A percentile compares a stretch with the other conserved stretches of the same genome.
These are phyloP conservation scores for Apiospora arundinis DNA, from an alignment of 2,329 filamentous ascomycete species.

Conservation along the genomic window DNA sequence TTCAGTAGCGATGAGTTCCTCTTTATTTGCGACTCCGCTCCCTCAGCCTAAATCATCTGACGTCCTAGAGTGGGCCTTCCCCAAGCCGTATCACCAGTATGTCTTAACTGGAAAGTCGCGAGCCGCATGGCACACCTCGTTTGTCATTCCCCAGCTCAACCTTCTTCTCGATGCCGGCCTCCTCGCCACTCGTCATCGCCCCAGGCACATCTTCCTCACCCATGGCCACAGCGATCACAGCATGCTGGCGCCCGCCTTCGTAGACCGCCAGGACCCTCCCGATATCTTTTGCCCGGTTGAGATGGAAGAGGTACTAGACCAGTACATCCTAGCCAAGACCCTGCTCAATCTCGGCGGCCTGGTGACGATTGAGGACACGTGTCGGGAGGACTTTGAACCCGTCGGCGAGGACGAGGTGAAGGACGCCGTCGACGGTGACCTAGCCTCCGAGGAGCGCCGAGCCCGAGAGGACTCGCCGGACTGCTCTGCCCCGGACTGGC, in stretches of 20 bases:
- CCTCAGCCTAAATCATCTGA: slow-evolving; percentile 50
- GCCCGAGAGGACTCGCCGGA: slow-evolving; percentile 1
- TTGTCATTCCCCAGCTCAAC: slow-evolving; percentile 56
- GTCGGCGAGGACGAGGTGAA: slow-evolving; percentile 24
- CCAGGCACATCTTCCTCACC: slow-evolving; percentile 57
- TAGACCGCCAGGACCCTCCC: slow-evolving; percentile 51
- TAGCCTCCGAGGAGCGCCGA: neutral
- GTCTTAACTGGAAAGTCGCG: slow-evolving; percentile 54
- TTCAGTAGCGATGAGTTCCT: neutral
- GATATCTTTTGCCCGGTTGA: slow-evolving; percentile 52
- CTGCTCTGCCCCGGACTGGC: neutral
- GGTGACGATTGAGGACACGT: slow-evolving; percentile 26
- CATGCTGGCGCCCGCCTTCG: slow-evolving; percentile 50
- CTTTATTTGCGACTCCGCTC: slow-evolving; percentile 51
- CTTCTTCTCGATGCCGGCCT: slow-evolving; percentile 57
- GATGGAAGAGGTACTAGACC: slow-evolving; percentile 47
- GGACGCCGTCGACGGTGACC: slow-evolving; percentile 32
- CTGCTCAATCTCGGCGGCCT: slow-evolving; percentile 50
- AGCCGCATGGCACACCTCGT: slow-evolving; percentile 59
- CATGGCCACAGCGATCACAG: slow-evolving; percentile 57
- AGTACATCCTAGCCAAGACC: slow-evolving; percentile 47
- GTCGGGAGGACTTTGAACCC: neutral
- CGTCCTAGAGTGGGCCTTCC: slow-evolving; percentile 54
- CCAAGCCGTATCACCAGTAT: slow-evolving; percentile 48
- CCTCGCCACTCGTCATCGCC: slow-evolving; percentile 51